Evolutionary conservation across 345 rosid genomes (phyloP).

Genomic region (Iberis pinnata): DNA sequence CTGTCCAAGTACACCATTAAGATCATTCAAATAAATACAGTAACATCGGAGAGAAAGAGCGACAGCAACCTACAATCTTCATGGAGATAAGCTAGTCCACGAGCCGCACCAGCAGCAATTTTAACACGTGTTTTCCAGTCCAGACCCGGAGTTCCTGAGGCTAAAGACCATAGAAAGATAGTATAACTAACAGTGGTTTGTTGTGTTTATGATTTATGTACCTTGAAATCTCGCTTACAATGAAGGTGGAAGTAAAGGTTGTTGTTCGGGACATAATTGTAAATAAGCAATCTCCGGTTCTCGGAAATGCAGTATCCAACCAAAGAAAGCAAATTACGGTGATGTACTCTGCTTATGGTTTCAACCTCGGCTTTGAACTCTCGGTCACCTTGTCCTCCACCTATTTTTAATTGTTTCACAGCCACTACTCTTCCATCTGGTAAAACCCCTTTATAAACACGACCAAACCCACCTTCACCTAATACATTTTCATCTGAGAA

Average conservation of each 20-base stretch:
- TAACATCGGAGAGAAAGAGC: background rate
- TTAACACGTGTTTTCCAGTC: slow-evolving; percentile 77
- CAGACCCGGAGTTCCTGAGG: slow-evolving; percentile 47
- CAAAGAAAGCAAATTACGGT: slow-evolving; percentile 86
- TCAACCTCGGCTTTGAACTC: slow-evolving; percentile 95
- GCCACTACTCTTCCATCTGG: slow-evolving; percentile 86
- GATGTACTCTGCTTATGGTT: slow-evolving; percentile 88
- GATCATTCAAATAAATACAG: background rate
- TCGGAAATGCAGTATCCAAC: slow-evolving; percentile 92
- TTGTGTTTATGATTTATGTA: background rate
- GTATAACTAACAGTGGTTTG: background rate
- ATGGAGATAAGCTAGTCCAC: slow-evolving; percentile 95
- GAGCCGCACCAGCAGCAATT: slow-evolving; percentile 92
- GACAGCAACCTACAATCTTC: slow-evolving; percentile 68
- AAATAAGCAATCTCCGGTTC: slow-evolving; percentile 67
- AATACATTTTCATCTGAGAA: slow-evolving; percentile 70
- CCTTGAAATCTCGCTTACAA: slow-evolving; percentile 37
- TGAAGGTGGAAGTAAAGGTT: slow-evolving; percentile 92
- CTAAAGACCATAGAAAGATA: slow-evolving; percentile 33
- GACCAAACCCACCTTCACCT: slow-evolving; percentile 96
- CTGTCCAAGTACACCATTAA: slow-evolving; percentile 30
- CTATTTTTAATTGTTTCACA: slow-evolving; percentile 75
- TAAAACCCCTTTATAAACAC: slow-evolving; percentile 71
- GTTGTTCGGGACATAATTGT: slow-evolving; percentile 78
- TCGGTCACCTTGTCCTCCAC: slow-evolving; percentile 86